Base-by-base conservation (phyloP, 2,329 filamentous ascomycete genomes). In the Hypoxylon sp. region DNA sequence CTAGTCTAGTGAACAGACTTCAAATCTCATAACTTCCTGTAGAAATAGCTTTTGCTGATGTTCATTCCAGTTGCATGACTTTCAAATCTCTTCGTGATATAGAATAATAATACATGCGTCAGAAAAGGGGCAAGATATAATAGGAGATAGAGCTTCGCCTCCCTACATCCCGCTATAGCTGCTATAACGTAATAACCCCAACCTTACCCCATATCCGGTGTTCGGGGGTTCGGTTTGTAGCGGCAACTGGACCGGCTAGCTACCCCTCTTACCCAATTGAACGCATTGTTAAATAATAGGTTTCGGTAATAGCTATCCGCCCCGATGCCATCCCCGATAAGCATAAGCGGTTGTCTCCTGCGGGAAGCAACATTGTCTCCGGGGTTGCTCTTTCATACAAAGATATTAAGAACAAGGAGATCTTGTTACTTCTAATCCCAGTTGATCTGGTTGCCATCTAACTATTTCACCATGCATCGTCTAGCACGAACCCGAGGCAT, bases 401-500 rank as follows among this genome's bases (percentile, higher is more conserved):
- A 23, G 4, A 20, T n/a, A 16, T 20, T 30, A 20, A 37, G 44
- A 34, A 46, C 43, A 26, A 17, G 31, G 31, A 37, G 31, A 30
- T 21, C 12, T 12, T 26, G 16, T 17, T 29, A 51, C 35, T 29
- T 5, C 20, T 12, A n/a, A n/a, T n/a, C n/a, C n/a, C n/a, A 41
- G 12, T 41, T 45, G 16, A 34, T 23, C 9, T 47, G 12, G 3
- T n/a, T 37, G 5, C 13, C 3, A 43, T 20, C 13, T 29, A 15
- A 8, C 26, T 32, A 27, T 20, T 27, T 40, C 44, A 59, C 21
- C 42, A 69, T 70, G 67, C 60, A 69, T 55, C 65, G 66, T 57
- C 59, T 70, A 25, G 56, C 62, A 20, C 50, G 58, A 31, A 59
- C 66, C 30, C 62, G 60, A 54, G 53, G 41, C 54, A 60, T 68